Conservation (phyloP, 768 basidiomycete genomes). For the Suillus weaverae region DNA sequence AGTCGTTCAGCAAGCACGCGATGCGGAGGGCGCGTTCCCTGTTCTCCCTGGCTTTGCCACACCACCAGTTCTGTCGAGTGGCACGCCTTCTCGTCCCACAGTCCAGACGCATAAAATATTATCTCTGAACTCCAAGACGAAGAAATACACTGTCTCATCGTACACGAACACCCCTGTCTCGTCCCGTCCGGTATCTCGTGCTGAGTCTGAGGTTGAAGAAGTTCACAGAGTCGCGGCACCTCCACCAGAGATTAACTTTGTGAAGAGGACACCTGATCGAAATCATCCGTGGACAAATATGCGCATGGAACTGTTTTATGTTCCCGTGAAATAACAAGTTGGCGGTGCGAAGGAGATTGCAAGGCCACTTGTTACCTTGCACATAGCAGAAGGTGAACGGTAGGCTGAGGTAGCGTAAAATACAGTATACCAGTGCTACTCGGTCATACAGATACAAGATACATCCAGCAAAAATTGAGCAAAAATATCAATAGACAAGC, state of each 20-base stretch:
- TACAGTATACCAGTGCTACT: not conserved
- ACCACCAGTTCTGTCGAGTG: conserved; percentile 15
- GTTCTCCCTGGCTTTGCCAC: conserved; percentile 33
- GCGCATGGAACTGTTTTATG: conserved; percentile 36
- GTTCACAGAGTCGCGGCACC: conserved; percentile 42
- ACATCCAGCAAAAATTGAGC: not conserved
- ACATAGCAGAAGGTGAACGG: not conserved
- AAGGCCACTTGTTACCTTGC: not conserved
- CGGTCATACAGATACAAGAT: not conserved
- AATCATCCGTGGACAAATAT: conserved; percentile 47
- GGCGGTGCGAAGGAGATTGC: not conserved
- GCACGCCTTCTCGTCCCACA: conserved; percentile 22
- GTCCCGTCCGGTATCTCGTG: conserved; percentile 37
- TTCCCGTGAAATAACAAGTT: conserved; percentile 22
- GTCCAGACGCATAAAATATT: conserved; percentile 56
- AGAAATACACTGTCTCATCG: conserved; percentile 53
- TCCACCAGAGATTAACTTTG: conserved; percentile 36
- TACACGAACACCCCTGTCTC: conserved; percentile 38
- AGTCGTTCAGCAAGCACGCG: conserved; percentile 46
- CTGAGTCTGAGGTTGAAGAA: conserved; percentile 33
- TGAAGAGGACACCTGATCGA: conserved; percentile 27
- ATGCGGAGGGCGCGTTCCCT: conserved; percentile 63
- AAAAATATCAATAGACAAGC: not conserved
- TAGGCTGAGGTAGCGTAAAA: not conserved
- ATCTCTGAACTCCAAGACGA: conserved; percentile 54